Evolutionary conservation across 345 rosid species (phyloP).

Genomic region (Raphanus sativus): DNA sequence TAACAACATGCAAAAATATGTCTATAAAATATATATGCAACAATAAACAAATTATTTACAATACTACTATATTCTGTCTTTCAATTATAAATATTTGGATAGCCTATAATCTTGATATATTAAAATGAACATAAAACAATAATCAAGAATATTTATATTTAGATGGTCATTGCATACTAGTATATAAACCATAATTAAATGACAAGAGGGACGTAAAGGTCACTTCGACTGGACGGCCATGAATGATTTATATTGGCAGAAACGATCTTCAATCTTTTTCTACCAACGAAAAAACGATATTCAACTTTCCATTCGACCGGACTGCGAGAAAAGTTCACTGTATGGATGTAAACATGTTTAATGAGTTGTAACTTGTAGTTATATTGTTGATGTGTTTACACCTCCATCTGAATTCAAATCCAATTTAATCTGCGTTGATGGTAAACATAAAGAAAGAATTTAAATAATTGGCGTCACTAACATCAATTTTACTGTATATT

Average conservation of each 20-base stretch:
- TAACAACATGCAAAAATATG: no score
- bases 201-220: no score
- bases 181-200: background rate
- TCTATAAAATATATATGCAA: no score
- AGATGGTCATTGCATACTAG: background rate
- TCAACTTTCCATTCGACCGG: background rate
- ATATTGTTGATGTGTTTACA: background rate
- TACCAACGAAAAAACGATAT: background rate
- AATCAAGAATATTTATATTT: background rate
- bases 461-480: background rate
- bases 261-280: background rate
- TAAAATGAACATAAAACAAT: background rate
- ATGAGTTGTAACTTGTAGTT: background rate
- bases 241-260: constrained; percentile 11
- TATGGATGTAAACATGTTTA: background rate
- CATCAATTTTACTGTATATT: no score
- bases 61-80: background rate
- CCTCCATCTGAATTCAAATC: background rate
- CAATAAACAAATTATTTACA: background rate
- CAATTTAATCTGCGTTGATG: background rate
- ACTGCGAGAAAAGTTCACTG: background rate
- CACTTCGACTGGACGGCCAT: constrained; percentile 3
- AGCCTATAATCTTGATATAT: background rate
- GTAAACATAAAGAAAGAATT: background rate
- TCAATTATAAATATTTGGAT: background rate